Evolutionary conservation across 2,329 filamentous ascomycete genomes (phyloP), one percentile per base, ranked within the genome.

Genomic region (Hortaea werneckii): DNA sequence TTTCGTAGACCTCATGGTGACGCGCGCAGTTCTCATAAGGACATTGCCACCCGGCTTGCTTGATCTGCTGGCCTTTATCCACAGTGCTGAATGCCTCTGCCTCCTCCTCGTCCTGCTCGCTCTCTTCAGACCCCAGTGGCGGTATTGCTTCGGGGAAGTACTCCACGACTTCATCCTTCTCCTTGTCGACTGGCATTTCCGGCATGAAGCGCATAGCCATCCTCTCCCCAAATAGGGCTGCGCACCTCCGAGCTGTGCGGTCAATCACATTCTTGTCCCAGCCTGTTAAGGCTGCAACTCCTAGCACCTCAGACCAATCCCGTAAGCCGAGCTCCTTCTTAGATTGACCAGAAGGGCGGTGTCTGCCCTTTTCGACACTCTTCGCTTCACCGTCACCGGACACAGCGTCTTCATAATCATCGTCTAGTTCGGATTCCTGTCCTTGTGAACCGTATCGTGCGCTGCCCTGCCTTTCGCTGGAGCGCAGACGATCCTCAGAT

Each of bases 221-320:
- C 26, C 75, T 70, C 64, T 92, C 78, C 0, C 75, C 76, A 55
- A 95, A 95, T 0, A 95, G 68, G 39, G 77, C 70, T 2, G 83
- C 78, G 58, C 89, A 96, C 41, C 90, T 77, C 58, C 80, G 73
- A 1, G 83, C 77, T 0, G 87, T 77, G 29, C 85, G 77, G 43
- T 80, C 76, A 9, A 95, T 66, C 1, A 80, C 83, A 1, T 68
- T 64, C 0, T 72, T 64, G 1, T 83, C 70, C 65, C 88, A 89
- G 0, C 85, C 87, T 1, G 77, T 77, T 42, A 94, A 67, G 0
- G 85, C 76, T 2, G 90, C 90, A 1, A 87, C 74, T 0, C 85
- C 85, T 28, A 95, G 67, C 1, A 95, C 77, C 54, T 94, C 86
- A 54, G 80, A 84, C 90, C 90, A 96, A 66, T 94, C 85, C 20